phyloP scores from a whole-genome alignment of 169 alveolate genomes.

The Plasmodium falciparum region DNA sequence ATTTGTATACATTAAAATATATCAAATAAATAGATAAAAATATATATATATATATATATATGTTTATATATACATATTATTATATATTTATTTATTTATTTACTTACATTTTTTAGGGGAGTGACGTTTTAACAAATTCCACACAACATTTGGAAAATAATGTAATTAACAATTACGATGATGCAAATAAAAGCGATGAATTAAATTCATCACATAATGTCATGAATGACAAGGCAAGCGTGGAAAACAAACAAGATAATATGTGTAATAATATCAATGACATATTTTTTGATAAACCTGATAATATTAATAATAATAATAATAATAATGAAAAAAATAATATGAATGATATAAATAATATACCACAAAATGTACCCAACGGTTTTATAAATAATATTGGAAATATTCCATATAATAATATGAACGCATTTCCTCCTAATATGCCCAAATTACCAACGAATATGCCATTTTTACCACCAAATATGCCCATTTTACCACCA shows the following conservation, averaged over 20 bases:
- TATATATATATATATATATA: background rate
- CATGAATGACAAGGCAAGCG: background rate
- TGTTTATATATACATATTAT: background rate
- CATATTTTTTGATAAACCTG: background rate
- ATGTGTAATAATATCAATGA: background rate
- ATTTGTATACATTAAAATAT: no score
- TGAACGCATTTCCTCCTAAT: slow-evolving; percentile 1
- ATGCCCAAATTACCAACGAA: slow-evolving; percentile 2
- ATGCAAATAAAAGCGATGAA: slow-evolving; percentile 7
- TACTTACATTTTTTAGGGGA: slow-evolving; percentile 8
- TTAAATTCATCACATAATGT: background rate
- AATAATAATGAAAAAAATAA: background rate
- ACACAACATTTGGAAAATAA: background rate
- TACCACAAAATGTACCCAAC: slow-evolving; percentile 16
- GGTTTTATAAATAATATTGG: background rate
- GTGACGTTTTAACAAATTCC: background rate
- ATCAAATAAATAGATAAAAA: no score
- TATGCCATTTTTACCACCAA: slow-evolving; percentile 34
- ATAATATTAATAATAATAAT: slow-evolving; percentile 6
- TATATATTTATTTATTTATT: background rate
- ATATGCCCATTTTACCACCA: slow-evolving; percentile 20
- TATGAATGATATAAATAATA: background rate
- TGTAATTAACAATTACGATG: background rate
- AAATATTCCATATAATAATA: background rate
- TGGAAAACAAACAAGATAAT: background rate